These are phyloP conservation scores for Peniophora sp. DNA, from an alignment of 1,284 basidiomycete genomes.

Conservation along the genomic window DNA sequence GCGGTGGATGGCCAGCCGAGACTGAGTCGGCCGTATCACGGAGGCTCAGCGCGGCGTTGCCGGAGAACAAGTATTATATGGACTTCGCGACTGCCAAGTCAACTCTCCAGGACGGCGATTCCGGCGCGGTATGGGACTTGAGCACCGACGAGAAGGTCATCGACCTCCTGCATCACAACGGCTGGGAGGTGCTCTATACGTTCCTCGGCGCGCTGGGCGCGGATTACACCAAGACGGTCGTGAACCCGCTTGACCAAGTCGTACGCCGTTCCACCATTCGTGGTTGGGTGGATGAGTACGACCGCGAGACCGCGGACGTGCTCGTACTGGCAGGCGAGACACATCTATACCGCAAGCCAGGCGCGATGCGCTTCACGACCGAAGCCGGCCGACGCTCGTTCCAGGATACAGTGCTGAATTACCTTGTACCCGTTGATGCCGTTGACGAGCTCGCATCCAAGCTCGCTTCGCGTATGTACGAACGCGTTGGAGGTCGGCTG, in stretches of 20 bases:
- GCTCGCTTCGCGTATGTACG: constrained; percentile 26
- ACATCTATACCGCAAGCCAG: constrained; percentile 33
- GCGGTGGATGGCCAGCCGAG: constrained; percentile 11
- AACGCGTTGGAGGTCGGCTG: constrained; percentile 24
- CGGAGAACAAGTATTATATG: constrained; percentile 1
- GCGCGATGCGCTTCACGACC: constrained; percentile 31
- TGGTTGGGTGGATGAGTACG: constrained; percentile 32
- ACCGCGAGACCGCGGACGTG: constrained; percentile 23
- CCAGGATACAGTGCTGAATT: constrained; percentile 26
- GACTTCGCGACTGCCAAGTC: constrained; percentile 6
- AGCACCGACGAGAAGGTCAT: constrained; percentile 22
- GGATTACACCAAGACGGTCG: constrained; percentile 33
- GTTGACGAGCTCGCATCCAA: constrained; percentile 24
- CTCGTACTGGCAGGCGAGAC: constrained; percentile 32
- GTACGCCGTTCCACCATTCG: constrained; percentile 23
- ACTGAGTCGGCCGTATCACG: constrained; percentile 1
- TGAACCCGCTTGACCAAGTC: constrained; percentile 26
- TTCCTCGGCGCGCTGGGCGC: constrained; percentile 28
- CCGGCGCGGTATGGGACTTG: constrained; percentile 8
- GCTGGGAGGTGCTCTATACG: constrained; percentile 27
- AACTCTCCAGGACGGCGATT: constrained; percentile 1
- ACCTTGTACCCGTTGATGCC: constrained; percentile 22
- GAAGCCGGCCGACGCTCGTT: constrained; percentile 21
- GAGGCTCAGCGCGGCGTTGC: constrained; percentile 2
- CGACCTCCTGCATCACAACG: constrained; percentile 24